Conservation (phyloP, 352 stramenopile genomes). For the Phytophthora macrochlamydospora region DNA sequence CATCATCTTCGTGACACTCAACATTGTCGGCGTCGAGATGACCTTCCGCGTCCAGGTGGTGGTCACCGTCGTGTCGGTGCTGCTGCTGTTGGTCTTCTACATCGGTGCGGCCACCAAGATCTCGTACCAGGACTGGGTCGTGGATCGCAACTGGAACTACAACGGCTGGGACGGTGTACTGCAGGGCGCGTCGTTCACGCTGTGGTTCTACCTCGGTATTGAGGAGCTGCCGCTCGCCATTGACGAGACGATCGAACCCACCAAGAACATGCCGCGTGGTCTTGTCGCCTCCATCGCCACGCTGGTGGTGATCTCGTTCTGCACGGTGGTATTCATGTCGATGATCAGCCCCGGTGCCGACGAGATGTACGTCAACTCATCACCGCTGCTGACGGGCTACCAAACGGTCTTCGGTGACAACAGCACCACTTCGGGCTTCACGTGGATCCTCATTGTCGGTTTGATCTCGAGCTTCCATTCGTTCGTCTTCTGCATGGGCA, state of each 20-base stretch:
- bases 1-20: constrained; percentile 54
- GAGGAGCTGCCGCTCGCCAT: constrained; percentile 55
- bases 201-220: constrained; percentile 45
- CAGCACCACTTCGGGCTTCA: constrained; percentile 57
- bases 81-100: constrained; percentile 63
- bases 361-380: constrained; percentile 37
- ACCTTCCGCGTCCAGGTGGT: constrained; percentile 60
- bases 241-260: constrained; percentile 61
- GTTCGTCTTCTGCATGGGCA: constrained; percentile 73
- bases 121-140: constrained; percentile 53
- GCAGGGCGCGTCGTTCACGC: constrained; percentile 55
- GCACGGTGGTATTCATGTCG: constrained; percentile 61
- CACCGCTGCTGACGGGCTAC: constrained; percentile 59
- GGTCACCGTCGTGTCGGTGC: constrained; percentile 45
- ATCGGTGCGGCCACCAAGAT: constrained; percentile 45
- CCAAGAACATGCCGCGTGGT: constrained; percentile 59
- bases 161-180: constrained; percentile 48
- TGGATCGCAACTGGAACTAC: constrained; percentile 51
- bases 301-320: constrained; percentile 50
- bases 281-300: constrained; percentile 53
- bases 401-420: constrained; percentile 68
- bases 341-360: constrained; percentile 54
- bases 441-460: constrained; percentile 58
- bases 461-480: constrained; percentile 65
- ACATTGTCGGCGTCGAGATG: constrained; percentile 54